Evolutionary conservation across 495 filamentous ascomycete species (phyloP), one percentile per base, ranked within the genome.

Genomic region (Penicillium subrubescens): DNA sequence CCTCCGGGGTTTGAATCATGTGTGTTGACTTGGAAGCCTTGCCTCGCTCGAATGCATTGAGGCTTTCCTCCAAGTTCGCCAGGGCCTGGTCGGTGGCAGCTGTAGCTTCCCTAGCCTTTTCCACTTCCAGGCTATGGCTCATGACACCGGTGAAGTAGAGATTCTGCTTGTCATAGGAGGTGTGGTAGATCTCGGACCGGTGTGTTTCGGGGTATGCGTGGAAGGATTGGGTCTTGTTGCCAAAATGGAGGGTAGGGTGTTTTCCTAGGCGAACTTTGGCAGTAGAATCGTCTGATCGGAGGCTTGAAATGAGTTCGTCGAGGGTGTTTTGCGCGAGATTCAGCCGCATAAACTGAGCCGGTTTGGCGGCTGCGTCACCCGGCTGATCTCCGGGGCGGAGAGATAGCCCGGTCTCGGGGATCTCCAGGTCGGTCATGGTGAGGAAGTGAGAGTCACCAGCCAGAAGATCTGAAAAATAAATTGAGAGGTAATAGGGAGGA

Each of bases 261-360:
- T 80, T 82, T 53, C 81, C 80, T 58, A 83, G 71, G 43, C 75
- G 77, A 44, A 82, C 69, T 69, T 79, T 73, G 69, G 83, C 84
- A 62, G 87, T 83, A 34, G 88, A 85, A 72, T 86, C 87, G 70
- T 56, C 29, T 19, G 83, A 80, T 46, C 86, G 83, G 23, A 90
- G 83, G 67, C 82, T 86, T 65, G 85, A 83, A 61, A 92, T 88
- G 75, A 93, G 85, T 34, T 92, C 86, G 69, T 91, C 86, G 63
- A 92, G 84, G 35, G 88, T 82, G 61, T 76, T 83, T 74, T 90
- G 84, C 64, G 81, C 84, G 61, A 93, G 75, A 29, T 84, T 85
- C 61, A 93, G 75, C 63, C 88, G 88, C 79, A 93, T 87, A 60
- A 83, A 78, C 72, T 87, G 86, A 39, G 72, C 65, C 23, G 73